Evolutionary conservation across 164 flowering plant species (phyloP), one percentile per base, ranked within the genome.

Genomic region (Saururus chinensis): DNA sequence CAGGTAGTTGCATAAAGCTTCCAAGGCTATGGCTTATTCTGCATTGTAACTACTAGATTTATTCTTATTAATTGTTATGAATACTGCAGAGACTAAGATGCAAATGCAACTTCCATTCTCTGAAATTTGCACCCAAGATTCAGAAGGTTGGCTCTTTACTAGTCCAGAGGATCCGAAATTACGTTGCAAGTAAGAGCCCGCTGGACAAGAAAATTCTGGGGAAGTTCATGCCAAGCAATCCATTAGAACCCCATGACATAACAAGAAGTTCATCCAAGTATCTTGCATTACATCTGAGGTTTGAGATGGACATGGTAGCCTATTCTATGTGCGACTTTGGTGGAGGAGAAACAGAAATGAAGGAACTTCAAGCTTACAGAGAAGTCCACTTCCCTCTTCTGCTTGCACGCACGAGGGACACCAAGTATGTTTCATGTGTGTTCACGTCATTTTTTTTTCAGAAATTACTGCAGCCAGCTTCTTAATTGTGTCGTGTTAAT

Each of bases 281-380:
- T 75, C 86, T 93, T 60, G 91, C 96, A 64, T 76, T 95, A 77
- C 99, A 91, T 70, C 69, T 95, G 77, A 85, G 99, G 68, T 95
- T 91, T 72, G 99, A 95, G 77, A 78, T 81, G 56, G 99, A 91
- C 54, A 95, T 95, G 99, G 91, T 95, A 59, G 95, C 99, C 35
- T 95, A 95, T 64, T 95, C 99, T 10, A 64, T 77, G 42, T 95
- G 99, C 75, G 95, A 83, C 16, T 95, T 95, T 75, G 99, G 97
- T 41, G 97, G 97, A 58, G 97, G 96, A 53, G 85, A 83, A 68
- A 70, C 61, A 20, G 99, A 95, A 78, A 78, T 58, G 57, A 81
- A 73, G 69, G 93, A 95, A 65, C 88, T 95, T 55, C 83, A 84
- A 67, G 74, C 87, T 61, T 95, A 95, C 71, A 73, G 99, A 70